Base-by-base conservation (phyloP, 2,329 filamentous ascomycete genomes). In the Paraconiothyrium brasiliense region DNA sequence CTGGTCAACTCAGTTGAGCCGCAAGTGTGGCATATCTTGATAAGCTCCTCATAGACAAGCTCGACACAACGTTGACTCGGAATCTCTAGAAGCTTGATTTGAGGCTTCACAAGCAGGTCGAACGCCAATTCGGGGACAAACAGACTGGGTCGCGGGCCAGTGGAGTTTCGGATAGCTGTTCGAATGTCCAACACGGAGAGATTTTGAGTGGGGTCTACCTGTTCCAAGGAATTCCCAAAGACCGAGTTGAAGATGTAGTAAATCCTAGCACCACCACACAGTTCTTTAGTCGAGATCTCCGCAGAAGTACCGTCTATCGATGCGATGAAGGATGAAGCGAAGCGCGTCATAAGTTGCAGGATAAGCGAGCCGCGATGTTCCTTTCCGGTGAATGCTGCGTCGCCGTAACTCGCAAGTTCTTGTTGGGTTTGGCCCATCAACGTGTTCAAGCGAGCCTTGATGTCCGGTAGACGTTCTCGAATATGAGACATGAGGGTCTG, bases 231-330 rank as follows among this genome's bases (percentile, higher is more conserved):
- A 80, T 94, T 97, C 61, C 95, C 95, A 79, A 98, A 99, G 47
- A 98, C 94, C 5, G 94, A 97, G 82, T 98, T 98, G 86, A 97
- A 98, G 70, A 98, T 97, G 81, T 98, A 97, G 83, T 98, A 98
- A 74, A 98, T 97, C 62, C 94, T 89, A 50, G 94, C 94, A 76
- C 94, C 94, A 75, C 94, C 94, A 72, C 94, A 97, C 11, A 98
- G 88, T 81, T 98, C 95, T 81, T 99, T 98, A 41, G 95, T 99
- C 20, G 95, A 98, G 64, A 99, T 99, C 76, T 99, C 94, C 14
- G 94, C 97, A 5, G 94, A 98, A 8, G 95, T 99, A 84, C 95
- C 95, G 76, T 99, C 95, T 65, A 99, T 99, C 13, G 95, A 98
- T 6, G 95, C 94, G 75, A 97, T 98, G 81, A 99, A 99, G 0